phyloP scores from a whole-genome alignment of 495 filamentous ascomycete genomes.

The Sabuloglossum arenarium region DNA sequence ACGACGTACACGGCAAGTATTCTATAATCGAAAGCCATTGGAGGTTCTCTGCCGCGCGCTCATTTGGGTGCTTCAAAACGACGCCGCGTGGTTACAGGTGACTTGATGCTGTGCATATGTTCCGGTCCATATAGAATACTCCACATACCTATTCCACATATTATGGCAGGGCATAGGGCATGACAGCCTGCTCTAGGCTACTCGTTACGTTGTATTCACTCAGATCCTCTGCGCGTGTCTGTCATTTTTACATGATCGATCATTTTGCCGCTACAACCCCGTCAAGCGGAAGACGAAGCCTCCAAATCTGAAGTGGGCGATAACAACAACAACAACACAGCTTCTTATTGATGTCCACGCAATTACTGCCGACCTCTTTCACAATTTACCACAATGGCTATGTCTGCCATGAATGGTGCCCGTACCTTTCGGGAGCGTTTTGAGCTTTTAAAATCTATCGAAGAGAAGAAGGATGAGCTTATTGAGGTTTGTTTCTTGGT shows the following conservation, averaged over 20 bases:
- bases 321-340: not conserved
- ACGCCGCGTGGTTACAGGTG: not conserved
- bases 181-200: not conserved
- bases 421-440: constrained; percentile 21
- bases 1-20: no score
- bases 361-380: not conserved
- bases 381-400: not conserved
- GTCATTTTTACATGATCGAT: no score
- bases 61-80: not conserved
- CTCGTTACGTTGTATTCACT: no score
- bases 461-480: constrained; percentile 30
- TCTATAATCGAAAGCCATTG: no score
- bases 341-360: not conserved
- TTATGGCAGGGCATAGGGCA: not conserved
- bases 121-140: not conserved
- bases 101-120: not conserved
- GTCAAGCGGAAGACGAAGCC: not conserved
- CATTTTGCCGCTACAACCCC: no score
- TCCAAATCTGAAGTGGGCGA: not conserved
- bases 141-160: not conserved
- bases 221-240: no score
- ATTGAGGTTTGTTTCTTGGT: constrained; percentile 23
- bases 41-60: not conserved
- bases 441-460: constrained; percentile 24
- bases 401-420: not conserved